These are phyloP conservation scores for Pseudocercospora fijiensis DNA, from an alignment of 2,329 filamentous ascomycete species.

Conservation along the genomic window DNA sequence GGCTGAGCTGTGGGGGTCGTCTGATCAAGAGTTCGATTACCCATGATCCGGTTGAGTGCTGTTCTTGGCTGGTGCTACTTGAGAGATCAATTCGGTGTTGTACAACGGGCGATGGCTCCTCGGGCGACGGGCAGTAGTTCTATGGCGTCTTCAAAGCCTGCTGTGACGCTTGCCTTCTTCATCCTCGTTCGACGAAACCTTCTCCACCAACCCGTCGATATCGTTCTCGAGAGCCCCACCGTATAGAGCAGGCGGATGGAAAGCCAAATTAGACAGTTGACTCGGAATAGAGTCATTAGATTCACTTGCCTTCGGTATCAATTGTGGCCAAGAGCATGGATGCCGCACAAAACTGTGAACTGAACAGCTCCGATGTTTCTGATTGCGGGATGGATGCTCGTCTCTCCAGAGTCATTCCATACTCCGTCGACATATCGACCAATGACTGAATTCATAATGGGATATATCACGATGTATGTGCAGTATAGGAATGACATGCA, in stretches of 20 bases:
- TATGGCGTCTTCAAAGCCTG: slow-evolving; percentile 10
- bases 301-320: slow-evolving; percentile 12
- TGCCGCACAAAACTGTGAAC: slow-evolving; percentile 11
- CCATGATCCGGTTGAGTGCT: background rate
- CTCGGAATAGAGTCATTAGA: background rate
- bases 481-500: slow-evolving; percentile 16
- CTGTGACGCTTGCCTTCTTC: slow-evolving; percentile 14
- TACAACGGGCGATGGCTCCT: background rate
- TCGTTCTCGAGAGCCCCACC: slow-evolving; percentile 14
- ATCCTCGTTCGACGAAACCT: slow-evolving; percentile 3
- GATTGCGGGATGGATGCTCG: slow-evolving; percentile 13
- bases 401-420: slow-evolving; percentile 4
- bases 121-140: too few relatives aligned
- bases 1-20: background rate
- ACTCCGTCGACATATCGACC: slow-evolving; percentile 12
- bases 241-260: slow-evolving; percentile 8
- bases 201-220: slow-evolving; percentile 13
- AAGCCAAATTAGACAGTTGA: background rate
- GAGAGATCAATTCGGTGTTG: background rate
- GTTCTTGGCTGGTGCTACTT: background rate
- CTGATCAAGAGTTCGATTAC: too few relatives aligned
- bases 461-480: slow-evolving; percentile 15
- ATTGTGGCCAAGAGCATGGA: slow-evolving; percentile 12
- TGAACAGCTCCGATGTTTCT: slow-evolving; percentile 12
- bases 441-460: slow-evolving; percentile 7